Conservation (phyloP, 805 yeast genomes). For the Wickerhamiella qilinensis region DNA sequence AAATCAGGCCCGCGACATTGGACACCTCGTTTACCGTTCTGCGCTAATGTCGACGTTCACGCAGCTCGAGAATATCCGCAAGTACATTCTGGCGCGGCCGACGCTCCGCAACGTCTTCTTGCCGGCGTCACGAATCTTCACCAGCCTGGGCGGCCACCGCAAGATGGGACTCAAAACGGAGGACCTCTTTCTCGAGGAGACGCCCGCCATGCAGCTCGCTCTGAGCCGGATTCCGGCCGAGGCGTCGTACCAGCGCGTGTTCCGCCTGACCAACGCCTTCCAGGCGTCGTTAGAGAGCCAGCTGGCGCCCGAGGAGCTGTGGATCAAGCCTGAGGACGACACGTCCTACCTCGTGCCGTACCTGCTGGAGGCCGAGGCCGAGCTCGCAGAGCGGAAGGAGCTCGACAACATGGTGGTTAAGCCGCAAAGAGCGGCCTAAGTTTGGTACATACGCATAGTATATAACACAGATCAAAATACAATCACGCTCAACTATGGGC, state of each 20-base stretch:
- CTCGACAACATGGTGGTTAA: slow-evolving; percentile 56
- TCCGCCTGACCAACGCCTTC: slow-evolving; percentile 81
- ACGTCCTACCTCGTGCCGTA: slow-evolving; percentile 61
- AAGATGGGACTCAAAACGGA: slow-evolving; percentile 79
- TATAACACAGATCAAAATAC: too few relatives aligned
- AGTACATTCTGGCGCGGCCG: slow-evolving; percentile 69
- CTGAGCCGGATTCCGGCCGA: slow-evolving; percentile 70
- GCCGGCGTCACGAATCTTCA: slow-evolving; percentile 66
- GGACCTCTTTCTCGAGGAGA: slow-evolving; percentile 80
- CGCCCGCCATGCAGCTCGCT: slow-evolving; percentile 73
- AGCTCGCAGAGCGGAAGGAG: slow-evolving; percentile 70
- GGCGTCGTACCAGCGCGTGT: slow-evolving; percentile 80
- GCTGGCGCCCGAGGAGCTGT: slow-evolving; percentile 66
- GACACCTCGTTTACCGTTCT: neutral
- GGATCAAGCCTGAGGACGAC: slow-evolving; percentile 56
- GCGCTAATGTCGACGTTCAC: slow-evolving; percentile 22
- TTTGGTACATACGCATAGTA: too few relatives aligned
- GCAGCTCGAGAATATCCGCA: slow-evolving; percentile 31
- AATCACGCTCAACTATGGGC: too few relatives aligned
- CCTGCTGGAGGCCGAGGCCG: slow-evolving; percentile 88
- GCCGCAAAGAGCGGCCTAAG: slow-evolving; percentile 16
- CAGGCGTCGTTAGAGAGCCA: slow-evolving; percentile 76
- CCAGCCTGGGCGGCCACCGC: slow-evolving; percentile 78
- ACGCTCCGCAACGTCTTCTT: slow-evolving; percentile 54
- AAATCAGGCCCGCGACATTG: neutral